Percentiles rank a stretch among this genome's conserved stretches.
Evolutionary conservation across 2,329 filamentous ascomycete species (phyloP).

Genomic region (Cladorrhinum sp.): DNA sequence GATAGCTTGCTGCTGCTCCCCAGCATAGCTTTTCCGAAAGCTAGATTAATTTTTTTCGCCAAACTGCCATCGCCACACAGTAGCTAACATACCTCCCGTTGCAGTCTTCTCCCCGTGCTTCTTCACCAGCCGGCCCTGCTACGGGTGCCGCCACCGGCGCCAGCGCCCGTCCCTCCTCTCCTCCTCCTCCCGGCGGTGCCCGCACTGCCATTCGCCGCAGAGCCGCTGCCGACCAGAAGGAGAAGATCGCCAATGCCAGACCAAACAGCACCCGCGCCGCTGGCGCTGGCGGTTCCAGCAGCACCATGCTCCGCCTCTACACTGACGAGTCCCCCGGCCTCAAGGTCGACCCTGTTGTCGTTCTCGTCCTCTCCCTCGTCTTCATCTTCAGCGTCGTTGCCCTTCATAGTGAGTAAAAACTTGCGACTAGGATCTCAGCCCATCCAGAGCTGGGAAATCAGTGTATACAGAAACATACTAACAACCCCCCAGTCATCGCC

Average conservation of each 20-base stretch:
- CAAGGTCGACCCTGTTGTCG: constrained; percentile 97
- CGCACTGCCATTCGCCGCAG: constrained; percentile 93
- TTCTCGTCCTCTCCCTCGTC: constrained; percentile 90
- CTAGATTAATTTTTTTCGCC: constrained; percentile 2
- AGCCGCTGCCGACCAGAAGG: constrained; percentile 94
- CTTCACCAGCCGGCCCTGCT: constrained; percentile 52
- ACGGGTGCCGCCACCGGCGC: constrained; percentile 46
- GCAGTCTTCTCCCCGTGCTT: constrained; percentile 58
- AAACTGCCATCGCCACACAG: neutral
- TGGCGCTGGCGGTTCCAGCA: constrained; percentile 91
- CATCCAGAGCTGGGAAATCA: neutral
- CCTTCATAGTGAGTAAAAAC: constrained; percentile 76
- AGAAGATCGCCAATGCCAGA: constrained; percentile 90
- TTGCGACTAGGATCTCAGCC: no score
- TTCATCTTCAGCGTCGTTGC: constrained; percentile 99
- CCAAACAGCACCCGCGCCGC: constrained; percentile 90
- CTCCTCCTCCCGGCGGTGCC: constrained; percentile 86
- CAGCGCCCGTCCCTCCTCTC: constrained; percentile 76
- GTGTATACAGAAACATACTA: neutral
- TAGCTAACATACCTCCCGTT: neutral
- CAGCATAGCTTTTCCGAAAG: neutral
- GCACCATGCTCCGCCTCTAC: constrained; percentile 98
- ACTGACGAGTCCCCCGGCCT: constrained; percentile 96
- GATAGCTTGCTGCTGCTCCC: neutral
- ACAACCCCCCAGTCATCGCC: constrained; percentile 69